Conservation (phyloP, 176 grass and related monocot species). For the Bothriochloa decipiens region DNA sequence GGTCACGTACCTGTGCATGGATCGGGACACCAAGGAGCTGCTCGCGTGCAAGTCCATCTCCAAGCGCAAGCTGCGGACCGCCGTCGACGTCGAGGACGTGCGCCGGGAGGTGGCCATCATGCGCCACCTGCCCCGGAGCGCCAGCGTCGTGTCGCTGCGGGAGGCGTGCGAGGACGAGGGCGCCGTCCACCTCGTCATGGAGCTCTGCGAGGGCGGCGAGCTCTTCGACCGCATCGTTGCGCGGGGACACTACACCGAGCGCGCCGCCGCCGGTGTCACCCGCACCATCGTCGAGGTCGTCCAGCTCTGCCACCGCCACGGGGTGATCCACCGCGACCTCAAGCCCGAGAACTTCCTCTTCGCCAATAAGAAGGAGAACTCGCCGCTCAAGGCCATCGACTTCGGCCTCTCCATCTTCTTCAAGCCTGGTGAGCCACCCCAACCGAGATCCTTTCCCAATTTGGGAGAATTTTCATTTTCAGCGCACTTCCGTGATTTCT, state of each 20-base stretch:
- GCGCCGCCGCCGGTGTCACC: constrained; percentile 74
- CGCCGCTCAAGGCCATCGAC: constrained; percentile 93
- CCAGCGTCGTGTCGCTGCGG: constrained; percentile 73
- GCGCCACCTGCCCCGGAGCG: constrained; percentile 84
- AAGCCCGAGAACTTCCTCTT: constrained; percentile 98
- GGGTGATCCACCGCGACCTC: constrained; percentile 95
- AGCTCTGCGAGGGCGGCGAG: constrained; percentile 99
- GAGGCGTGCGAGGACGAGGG: constrained; percentile 97
- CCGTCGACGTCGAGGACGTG: constrained; percentile 98
- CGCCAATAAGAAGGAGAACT: constrained; percentile 98
- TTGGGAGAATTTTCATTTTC: constrained; percentile 31
- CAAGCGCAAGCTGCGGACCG: constrained; percentile 91
- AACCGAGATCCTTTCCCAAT: constrained; percentile 46
- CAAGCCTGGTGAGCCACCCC: constrained; percentile 69
- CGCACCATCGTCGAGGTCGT: constrained; percentile 96
- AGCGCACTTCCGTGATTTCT: constrained; percentile 21
- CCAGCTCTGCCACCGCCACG: constrained; percentile 95
- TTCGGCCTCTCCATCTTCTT: constrained; percentile 99
- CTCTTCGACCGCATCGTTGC: constrained; percentile 99
- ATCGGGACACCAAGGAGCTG: constrained; percentile 78
- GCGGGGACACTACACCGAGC: constrained; percentile 91
- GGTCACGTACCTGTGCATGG: constrained; percentile 96
- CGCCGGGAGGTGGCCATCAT: constrained; percentile 97
- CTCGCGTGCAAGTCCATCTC: constrained; percentile 99
- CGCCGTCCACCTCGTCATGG: constrained; percentile 97